Evolutionary conservation across 176 grass and related monocot species (phyloP).

Genomic region (Echinochloa phyllopogon): DNA sequence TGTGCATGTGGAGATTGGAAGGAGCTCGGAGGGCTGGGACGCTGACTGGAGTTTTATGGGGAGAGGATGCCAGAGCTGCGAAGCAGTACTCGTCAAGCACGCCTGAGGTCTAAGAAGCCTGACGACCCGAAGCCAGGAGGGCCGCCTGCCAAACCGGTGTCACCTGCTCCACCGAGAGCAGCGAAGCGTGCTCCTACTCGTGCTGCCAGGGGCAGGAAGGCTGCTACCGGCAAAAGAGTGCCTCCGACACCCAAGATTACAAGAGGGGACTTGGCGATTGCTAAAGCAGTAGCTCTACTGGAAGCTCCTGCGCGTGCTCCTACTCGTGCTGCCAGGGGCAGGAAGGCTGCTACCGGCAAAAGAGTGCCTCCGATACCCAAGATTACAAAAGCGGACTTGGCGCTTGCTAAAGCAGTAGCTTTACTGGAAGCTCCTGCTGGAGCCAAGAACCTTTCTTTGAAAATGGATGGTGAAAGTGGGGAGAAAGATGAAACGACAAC

Average conservation of each 20-base stretch:
- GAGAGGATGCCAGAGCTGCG: constrained; percentile 91
- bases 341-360: constrained; percentile 51
- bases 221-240: constrained; percentile 50
- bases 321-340: constrained; percentile 54
- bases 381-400: too few species aligned
- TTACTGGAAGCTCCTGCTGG: constrained; percentile 32
- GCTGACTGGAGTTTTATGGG: constrained; percentile 72
- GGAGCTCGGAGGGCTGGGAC: constrained; percentile 43
- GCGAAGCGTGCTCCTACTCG: constrained; percentile 51
- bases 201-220: constrained; percentile 59
- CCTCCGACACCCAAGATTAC: constrained; percentile 40
- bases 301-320: constrained; percentile 43
- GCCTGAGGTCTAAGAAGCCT: constrained; percentile 66
- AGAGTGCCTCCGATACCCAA: constrained; percentile 44
- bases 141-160: constrained; percentile 41
- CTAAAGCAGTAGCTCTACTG: constrained; percentile 34
- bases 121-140: constrained; percentile 45
- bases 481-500: constrained; percentile 74
- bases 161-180: constrained; percentile 51
- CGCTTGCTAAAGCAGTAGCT: constrained; percentile 42
- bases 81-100: constrained; percentile 82
- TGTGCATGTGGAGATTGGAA: constrained; percentile 64
- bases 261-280: constrained; percentile 40
- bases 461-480: constrained; percentile 79
- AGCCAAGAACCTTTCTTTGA: constrained; percentile 51